Evolutionary conservation across 345 rosid genomes (phyloP), one percentile per base, ranked within the genome.

Genomic region (Acer saccharum): DNA sequence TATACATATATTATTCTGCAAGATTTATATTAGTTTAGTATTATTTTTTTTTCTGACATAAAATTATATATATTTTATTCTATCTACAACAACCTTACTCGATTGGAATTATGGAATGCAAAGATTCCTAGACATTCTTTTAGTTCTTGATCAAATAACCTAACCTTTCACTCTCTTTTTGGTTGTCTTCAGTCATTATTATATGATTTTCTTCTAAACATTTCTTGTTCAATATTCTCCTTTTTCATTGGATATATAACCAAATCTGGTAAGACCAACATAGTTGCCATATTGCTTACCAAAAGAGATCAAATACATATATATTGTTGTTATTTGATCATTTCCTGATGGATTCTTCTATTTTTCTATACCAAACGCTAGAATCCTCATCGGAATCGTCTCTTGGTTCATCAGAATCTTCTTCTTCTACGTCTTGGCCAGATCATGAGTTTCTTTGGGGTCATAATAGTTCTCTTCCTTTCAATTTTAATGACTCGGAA

Each of bases 401-500:
- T 14, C 72, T 83, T 5, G 73, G 84, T 66, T 87, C 88, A 12
- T 73, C 79, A 10, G 84, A 86, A 68, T 87, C 83, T 10, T 78
- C 84, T 10, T 78, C 77, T 57, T 71, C 85, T 35, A 35, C 6
- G 39, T 35, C 6, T 20, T 85, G 88, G 89, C 81, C 39, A 4
- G 39, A 35, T 32, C 35, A 83, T 50, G 80, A 79, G 17, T 77
- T 76, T 54, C 71, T 82, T 68, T 65, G 73, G 74, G 63, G 81
- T 23, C 85, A 75, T 79, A 71, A 61, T 52, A 14, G 55, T 54
- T 76, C 81, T 48, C 77, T 86, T 66, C 77, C 78, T 44, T 86
- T 83, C 75, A 76, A 65, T 69, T 63, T 78, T 44, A 74, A 73
- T 69, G 85, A 87, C 81, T 79, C 90, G 13, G 87, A 86, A 17